These are phyloP conservation scores for Aspergillus puulaauensis DNA, from an alignment of 2,329 filamentous ascomycete genomes.

Conservation along the genomic window DNA sequence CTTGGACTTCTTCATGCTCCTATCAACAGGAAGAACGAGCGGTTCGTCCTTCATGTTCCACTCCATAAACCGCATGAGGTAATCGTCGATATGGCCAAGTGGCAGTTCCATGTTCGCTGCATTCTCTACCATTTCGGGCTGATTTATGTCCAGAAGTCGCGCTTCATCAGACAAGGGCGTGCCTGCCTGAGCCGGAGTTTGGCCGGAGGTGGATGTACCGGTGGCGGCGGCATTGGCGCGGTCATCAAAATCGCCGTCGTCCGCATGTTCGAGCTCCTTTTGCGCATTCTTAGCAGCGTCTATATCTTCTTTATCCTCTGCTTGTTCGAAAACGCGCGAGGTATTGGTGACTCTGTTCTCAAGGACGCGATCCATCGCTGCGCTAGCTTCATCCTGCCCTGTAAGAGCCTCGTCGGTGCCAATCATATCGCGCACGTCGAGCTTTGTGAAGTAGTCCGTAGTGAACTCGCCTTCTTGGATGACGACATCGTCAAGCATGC, in stretches of 20 bases:
- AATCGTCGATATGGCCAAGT: constrained; percentile 69
- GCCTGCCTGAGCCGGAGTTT: constrained; percentile 27
- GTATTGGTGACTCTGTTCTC: constrained; percentile 66
- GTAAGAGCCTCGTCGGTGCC: constrained; percentile 57
- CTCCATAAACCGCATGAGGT: constrained; percentile 70
- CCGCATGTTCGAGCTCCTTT: constrained; percentile 79
- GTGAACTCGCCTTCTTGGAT: constrained; percentile 99
- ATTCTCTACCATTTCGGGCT: constrained; percentile 16
- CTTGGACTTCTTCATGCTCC: constrained; percentile 49
- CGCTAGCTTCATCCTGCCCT: constrained; percentile 70
- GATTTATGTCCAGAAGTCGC: constrained; percentile 17
- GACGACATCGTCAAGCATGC: constrained; percentile 95
- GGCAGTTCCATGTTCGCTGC: constrained; percentile 42
- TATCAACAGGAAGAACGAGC: constrained; percentile 48
- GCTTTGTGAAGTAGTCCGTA: constrained; percentile 88
- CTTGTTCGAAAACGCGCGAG: constrained; percentile 76
- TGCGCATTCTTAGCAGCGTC: constrained; percentile 83
- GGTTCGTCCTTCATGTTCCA: constrained; percentile 54
- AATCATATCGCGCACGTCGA: constrained; percentile 68
- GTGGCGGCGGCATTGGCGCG: constrained; percentile 36
- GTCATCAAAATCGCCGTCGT: constrained; percentile 83
- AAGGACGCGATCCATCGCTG: constrained; percentile 82
- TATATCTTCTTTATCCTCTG: constrained; percentile 90
- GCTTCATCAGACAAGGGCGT: constrained; percentile 26
- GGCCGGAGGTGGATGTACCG: constrained; percentile 26